These are phyloP conservation scores for Populus deltoides DNA, from an alignment of 345 rosid genomes.

Conservation along the genomic window DNA sequence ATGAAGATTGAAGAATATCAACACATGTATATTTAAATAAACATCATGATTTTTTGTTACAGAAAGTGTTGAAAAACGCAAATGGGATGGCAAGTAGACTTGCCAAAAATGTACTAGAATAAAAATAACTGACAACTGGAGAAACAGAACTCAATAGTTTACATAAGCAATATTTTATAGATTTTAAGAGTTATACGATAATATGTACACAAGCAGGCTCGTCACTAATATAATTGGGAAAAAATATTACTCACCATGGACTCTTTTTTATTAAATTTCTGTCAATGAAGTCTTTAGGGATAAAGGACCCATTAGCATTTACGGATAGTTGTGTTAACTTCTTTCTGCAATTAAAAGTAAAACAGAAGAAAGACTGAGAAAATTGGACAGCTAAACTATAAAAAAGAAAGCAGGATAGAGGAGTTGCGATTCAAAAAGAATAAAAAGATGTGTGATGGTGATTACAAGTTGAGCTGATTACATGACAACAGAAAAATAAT, in stretches of 20 bases:
- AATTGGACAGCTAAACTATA: not conserved
- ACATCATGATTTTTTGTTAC: not conserved
- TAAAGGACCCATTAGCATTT: conserved; percentile 63
- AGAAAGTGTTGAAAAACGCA: not conserved
- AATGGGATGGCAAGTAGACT: not conserved
- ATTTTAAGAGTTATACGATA: not conserved
- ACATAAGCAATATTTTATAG: not conserved
- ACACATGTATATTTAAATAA: not conserved
- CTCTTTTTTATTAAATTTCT: conserved; percentile 59
- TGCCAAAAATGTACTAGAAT: not conserved
- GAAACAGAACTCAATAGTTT: not conserved
- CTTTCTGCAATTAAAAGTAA: conserved; percentile 50
- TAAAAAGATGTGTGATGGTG: not conserved
- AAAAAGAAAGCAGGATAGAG: not conserved
- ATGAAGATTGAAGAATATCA: too few species aligned
- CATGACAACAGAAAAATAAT: not conserved
- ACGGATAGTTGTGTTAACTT: conserved; percentile 66
- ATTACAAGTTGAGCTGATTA: not conserved
- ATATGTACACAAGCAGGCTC: not conserved
- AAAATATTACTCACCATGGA: conserved; percentile 48
- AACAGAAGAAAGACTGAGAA: conserved; percentile 9
- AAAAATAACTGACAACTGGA: not conserved
- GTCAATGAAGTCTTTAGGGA: conserved; percentile 61
- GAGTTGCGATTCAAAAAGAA: not conserved
- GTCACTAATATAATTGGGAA: not conserved